Evolutionary conservation across 129 eudicot species (phyloP), one percentile per base, ranked within the genome.

Genomic region (Flaveria robusta): DNA sequence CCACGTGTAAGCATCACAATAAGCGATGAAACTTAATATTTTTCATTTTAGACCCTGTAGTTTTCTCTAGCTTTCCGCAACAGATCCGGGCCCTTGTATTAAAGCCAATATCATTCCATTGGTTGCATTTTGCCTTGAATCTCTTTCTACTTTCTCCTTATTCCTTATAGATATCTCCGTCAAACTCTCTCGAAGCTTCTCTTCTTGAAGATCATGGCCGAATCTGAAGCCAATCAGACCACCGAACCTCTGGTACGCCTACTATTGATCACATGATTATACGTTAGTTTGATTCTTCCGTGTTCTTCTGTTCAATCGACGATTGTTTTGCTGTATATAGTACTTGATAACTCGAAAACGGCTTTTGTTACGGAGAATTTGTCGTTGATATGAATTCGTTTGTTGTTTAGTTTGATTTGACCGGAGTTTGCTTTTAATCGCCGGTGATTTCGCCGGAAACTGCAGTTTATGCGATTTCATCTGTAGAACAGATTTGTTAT

Each of bases 11-110:
- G 0, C 64, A 80, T 55, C 60, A 11, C 0, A 80, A 7, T 22
- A 62, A 22, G 29, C 77, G 58, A 27, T 78, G 15, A 9, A 24
- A 70, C 18, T 27, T 22, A 23, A 45, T 34, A 46, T 27, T 70
- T 70, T 62, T 63, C 63, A 51, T 55, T 39, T 52, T 43, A 79
- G 50, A 56, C 72, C 83, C 74, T 72, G 11, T 49, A 59, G 5
- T 39, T 39, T 51, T 79, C 76, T 83, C 86, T 81, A 83, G 49
- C 14, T n/a, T 80, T 78, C 86, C 86, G 80, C 83, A 84, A 19
- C 45, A 64, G 72, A 84, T 71, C 72, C 83, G 74, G 66, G 31
- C 81, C 75, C 78, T 54, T 72, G 77, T 84, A 75, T 75, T 66
- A 68, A 68, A 73, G 74, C 8, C 64, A 51, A 50, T 63, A 41